These are phyloP conservation scores for Tolypocladium ovalisporum DNA, from an alignment of 2,329 filamentous ascomycete genomes.

Conservation along the genomic window DNA sequence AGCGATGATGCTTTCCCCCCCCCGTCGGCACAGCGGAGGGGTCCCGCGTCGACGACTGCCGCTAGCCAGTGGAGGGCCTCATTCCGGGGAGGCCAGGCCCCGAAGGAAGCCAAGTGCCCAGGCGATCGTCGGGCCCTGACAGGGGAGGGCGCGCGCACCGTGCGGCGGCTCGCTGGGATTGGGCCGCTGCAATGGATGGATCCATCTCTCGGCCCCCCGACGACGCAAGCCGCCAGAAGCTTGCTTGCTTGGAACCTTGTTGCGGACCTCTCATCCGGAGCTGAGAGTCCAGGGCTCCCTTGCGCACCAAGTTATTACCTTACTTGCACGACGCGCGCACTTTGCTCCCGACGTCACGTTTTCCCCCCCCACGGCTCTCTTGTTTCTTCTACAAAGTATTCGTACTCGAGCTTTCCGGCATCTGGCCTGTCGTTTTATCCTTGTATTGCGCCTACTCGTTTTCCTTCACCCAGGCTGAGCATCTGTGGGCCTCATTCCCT, in stretches of 20 bases:
- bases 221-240: neutral
- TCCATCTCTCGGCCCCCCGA: too few species aligned
- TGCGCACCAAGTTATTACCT: too few species aligned
- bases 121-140: too few species aligned
- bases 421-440: neutral
- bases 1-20: neutral
- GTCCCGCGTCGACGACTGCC: neutral
- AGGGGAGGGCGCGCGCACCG: neutral
- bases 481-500: neutral
- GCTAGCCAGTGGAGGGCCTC: neutral
- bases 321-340: neutral
- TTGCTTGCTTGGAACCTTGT: neutral
- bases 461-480: neutral
- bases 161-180: neutral
- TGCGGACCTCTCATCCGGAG: neutral
- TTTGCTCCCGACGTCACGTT: neutral
- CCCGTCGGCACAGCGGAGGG: neutral
- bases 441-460: neutral
- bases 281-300: neutral
- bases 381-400: neutral
- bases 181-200: too few species aligned
- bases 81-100: neutral
- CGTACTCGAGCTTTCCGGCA: neutral
- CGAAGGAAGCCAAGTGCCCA: neutral
- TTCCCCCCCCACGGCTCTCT: neutral